Conservation (phyloP, 495 filamentous ascomycete species). For the Trichoderma erinaceum region DNA sequence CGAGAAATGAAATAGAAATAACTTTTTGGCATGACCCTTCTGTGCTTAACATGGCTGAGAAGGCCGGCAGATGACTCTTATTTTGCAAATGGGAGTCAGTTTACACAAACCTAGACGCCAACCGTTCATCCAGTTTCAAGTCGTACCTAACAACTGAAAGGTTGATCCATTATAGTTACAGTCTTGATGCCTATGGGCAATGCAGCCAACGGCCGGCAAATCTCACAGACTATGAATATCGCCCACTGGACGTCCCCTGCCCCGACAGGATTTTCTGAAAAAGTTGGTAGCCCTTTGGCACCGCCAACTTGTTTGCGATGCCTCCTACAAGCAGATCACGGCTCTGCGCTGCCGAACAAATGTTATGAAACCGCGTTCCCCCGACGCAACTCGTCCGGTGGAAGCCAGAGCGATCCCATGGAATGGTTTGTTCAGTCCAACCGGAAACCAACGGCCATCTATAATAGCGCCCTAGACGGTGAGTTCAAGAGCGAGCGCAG, state of each 20-base stretch:
- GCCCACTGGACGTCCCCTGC: constrained; percentile 28
- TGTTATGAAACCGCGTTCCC: constrained; percentile 18
- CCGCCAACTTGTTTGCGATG: constrained; percentile 35
- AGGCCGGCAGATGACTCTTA: too few relatives aligned
- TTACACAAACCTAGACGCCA: too few relatives aligned
- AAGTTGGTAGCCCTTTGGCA: constrained; percentile 35
- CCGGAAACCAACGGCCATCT: constrained; percentile 29
- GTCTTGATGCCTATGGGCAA: too few relatives aligned
- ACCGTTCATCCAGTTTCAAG: too few relatives aligned
- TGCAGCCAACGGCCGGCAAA: constrained; percentile 20
- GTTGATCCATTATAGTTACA: too few relatives aligned
- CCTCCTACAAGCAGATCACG: constrained; percentile 15
- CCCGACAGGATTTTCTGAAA: constrained; percentile 33
- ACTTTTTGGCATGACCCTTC: too few relatives aligned
- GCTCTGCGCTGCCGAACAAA: background rate
- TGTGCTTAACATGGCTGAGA: too few relatives aligned
- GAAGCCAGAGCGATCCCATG: constrained; percentile 36
- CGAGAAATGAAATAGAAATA: too few relatives aligned
- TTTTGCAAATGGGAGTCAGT: too few relatives aligned
- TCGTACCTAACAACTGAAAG: too few relatives aligned
- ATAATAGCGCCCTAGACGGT: constrained; percentile 35
- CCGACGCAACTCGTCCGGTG: constrained; percentile 35
- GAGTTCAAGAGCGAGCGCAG: too few relatives aligned
- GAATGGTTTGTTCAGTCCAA: constrained; percentile 47
- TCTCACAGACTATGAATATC: constrained; percentile 22